These are phyloP conservation scores for Yamadazyma conglobata DNA, from an alignment of 1,139 yeast genomes.

Conservation along the genomic window DNA sequence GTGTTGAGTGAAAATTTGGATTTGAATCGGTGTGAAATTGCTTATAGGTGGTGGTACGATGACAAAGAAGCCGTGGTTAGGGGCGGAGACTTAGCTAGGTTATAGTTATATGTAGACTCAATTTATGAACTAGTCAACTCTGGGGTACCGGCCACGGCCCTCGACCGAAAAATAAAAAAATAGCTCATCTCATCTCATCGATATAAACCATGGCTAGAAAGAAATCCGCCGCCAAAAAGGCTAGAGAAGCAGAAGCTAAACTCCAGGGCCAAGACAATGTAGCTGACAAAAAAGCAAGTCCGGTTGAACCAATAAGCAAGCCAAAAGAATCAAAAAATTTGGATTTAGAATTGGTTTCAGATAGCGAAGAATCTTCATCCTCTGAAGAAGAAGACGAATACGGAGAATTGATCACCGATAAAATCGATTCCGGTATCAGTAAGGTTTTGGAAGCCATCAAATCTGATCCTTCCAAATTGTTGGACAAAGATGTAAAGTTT, in stretches of 20 bases:
- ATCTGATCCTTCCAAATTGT: constrained; percentile 58
- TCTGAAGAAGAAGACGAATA: constrained; percentile 88
- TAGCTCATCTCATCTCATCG: constrained; percentile 16
- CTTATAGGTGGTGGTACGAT: constrained; percentile 64
- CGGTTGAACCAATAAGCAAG: not conserved
- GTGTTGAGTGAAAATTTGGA: constrained; percentile 49
- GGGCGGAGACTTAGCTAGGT: not conserved
- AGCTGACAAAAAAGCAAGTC: constrained; percentile 1
- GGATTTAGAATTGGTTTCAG: constrained; percentile 18
- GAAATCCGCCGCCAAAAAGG: constrained; percentile 82
- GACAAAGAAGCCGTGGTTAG: constrained; percentile 2
- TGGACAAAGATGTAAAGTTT: constrained; percentile 66
- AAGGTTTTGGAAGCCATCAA: constrained; percentile 69
- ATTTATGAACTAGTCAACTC: too few relatives aligned
- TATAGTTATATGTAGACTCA: too few relatives aligned
- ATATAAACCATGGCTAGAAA: constrained; percentile 71
- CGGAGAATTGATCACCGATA: constrained; percentile 84
- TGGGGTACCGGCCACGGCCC: too few relatives aligned
- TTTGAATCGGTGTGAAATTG: constrained; percentile 58
- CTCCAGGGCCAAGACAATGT: constrained; percentile 2
- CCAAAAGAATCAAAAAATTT: constrained; percentile 16
- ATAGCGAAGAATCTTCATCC: constrained; percentile 30
- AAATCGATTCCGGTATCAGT: constrained; percentile 76
- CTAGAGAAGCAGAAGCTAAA: constrained; percentile 49
- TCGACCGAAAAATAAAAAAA: too few relatives aligned